Percentiles rank a stretch among this genome's conserved stretches.
Conservation (phyloP, 2,329 filamentous ascomycete species). For the Colletotrichum siamense region DNA sequence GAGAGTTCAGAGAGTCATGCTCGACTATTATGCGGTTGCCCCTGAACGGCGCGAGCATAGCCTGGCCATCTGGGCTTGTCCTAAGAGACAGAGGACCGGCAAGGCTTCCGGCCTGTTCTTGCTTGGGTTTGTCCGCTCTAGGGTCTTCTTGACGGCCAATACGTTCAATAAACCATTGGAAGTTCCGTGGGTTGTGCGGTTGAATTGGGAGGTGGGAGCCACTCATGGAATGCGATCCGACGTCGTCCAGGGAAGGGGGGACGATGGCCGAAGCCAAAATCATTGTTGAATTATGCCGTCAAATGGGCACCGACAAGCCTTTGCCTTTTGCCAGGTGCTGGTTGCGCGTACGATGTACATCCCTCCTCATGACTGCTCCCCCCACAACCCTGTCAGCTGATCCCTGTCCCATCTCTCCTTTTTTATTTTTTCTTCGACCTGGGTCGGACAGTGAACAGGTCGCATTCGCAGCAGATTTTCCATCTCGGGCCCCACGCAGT, state of each 20-base stretch:
- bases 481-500: slow-evolving; percentile 1
- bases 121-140: background rate
- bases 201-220: background rate
- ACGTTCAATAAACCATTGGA: background rate
- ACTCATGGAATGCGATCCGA: slow-evolving; percentile 3
- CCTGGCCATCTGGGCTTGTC: background rate
- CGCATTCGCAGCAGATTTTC: slow-evolving; percentile 14
- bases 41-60: slow-evolving; percentile 3
- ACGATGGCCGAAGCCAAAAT: background rate
- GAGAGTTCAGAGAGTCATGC: background rate
- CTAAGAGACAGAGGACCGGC: background rate
- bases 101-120: background rate
- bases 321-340: background rate
- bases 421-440: background rate
- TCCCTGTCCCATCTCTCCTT: slow-evolving; percentile 9
- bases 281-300: slow-evolving; percentile 10
- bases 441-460: slow-evolving; percentile 6
- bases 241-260: background rate
- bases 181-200: background rate
- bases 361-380: background rate
- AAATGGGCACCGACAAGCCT: background rate
- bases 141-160: background rate
- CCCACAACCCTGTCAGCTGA: slow-evolving; percentile 11
- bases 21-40: background rate
- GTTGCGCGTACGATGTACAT: slow-evolving; percentile 7